Conservation (phyloP, 2,329 filamentous ascomycete species). For the Penicillium psychrosexuale region DNA sequence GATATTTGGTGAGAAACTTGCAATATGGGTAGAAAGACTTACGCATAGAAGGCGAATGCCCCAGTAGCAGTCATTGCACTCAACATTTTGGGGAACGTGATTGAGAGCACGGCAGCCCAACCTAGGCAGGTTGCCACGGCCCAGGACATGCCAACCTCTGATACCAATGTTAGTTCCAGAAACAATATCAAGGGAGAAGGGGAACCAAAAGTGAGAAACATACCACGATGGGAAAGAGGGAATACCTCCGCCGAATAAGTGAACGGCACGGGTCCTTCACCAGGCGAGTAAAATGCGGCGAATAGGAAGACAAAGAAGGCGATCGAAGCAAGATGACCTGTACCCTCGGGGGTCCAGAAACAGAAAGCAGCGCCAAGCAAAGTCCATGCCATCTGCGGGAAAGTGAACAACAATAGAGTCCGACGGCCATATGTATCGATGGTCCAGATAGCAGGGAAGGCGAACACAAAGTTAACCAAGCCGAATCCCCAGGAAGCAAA, state of each 20-base stretch:
- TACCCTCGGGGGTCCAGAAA: conserved; percentile 50
- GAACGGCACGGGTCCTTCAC: conserved; percentile 56
- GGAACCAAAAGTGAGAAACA: conserved; percentile 5
- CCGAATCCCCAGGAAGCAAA: conserved; percentile 65
- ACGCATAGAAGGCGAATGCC: conserved; percentile 60
- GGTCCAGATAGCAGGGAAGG: conserved; percentile 63
- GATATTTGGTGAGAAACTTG: neutral
- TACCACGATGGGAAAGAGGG: conserved; percentile 53
- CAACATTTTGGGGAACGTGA: conserved; percentile 51
- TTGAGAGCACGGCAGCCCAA: conserved; percentile 50
- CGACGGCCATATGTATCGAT: conserved; percentile 67
- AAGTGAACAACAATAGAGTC: conserved; percentile 61
- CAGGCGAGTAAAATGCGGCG: conserved; percentile 62
- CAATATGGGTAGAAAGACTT: conserved; percentile 16
- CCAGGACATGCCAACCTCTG: conserved; percentile 50
- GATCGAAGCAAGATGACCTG: conserved; percentile 52
- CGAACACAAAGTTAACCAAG: conserved; percentile 62
- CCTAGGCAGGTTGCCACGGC: conserved; percentile 46
- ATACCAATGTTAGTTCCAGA: conserved; percentile 21
- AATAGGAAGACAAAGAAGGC: conserved; percentile 65
- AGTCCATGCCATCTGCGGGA: conserved; percentile 66
- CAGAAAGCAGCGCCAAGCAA: conserved; percentile 62
- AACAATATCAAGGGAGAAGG: conserved; percentile 14
- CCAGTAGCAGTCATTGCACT: conserved; percentile 50
- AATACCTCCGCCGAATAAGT: conserved; percentile 57